These are phyloP conservation scores for Dryas integrifolia DNA, from an alignment of 331 rosid species.

Conservation along the genomic window DNA sequence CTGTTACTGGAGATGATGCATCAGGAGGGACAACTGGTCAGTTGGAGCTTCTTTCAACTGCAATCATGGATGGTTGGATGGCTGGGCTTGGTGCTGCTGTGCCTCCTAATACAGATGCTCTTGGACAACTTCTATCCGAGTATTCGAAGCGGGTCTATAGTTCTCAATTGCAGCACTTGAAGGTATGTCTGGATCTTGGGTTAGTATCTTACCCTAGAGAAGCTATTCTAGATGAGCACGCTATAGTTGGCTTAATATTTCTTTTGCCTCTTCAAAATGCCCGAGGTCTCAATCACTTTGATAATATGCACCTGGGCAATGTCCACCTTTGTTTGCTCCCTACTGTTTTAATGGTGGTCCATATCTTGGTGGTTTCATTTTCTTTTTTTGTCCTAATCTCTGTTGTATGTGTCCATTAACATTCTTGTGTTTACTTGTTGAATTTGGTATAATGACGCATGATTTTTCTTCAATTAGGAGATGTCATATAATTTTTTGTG, in stretches of 20 bases:
- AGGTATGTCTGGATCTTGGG: conserved; percentile 47
- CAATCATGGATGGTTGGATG: conserved; percentile 99
- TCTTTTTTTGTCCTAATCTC: neutral
- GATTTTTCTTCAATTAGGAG: neutral
- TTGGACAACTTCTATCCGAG: conserved; percentile 86
- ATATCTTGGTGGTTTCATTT: neutral
- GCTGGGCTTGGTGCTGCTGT: conserved; percentile 98
- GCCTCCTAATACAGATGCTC: conserved; percentile 92
- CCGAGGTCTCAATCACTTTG: neutral
- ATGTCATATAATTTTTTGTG: neutral
- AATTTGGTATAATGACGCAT: neutral
- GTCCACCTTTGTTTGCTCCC: neutral
- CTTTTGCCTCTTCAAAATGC: neutral
- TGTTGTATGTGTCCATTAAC: neutral
- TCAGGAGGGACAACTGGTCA: conserved; percentile 87
- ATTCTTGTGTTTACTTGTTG: neutral
- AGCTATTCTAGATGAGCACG: conserved; percentile 21
- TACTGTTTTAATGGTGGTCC: neutral
- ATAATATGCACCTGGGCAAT: neutral
- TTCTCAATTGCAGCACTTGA: conserved; percentile 94
- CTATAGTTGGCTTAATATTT: neutral
- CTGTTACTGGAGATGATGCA: conserved; percentile 69
- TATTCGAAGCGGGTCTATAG: conserved; percentile 87
- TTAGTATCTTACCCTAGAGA: conserved; percentile 21
- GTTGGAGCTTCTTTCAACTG: conserved; percentile 98